A percentile compares a stretch with the other conserved stretches of the same genome.
phyloP scores from a whole-genome alignment of 1,139 yeast species.

The Yamadazyma siamensis region DNA sequence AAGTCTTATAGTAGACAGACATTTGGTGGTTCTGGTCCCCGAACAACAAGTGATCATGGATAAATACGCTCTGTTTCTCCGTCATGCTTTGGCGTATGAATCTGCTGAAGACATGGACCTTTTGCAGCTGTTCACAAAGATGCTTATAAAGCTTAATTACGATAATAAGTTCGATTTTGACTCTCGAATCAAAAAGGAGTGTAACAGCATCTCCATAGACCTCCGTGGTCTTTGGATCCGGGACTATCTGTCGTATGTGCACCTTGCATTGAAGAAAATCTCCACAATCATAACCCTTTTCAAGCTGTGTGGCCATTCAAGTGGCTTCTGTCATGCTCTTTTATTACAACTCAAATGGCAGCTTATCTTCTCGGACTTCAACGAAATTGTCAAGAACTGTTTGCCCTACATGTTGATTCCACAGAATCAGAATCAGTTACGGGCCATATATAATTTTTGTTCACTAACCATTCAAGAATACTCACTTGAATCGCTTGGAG shows the following conservation, averaged over 20 bases:
- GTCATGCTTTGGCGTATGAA: conserved; percentile 8
- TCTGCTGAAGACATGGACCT: conserved; percentile 6
- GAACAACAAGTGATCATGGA: conserved; percentile 4
- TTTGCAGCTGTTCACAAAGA: conserved; percentile 16
- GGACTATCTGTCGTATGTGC: conserved; percentile 17
- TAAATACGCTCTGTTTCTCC: conserved; percentile 9
- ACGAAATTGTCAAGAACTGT: conserved; percentile 15
- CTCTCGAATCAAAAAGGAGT: too few relatives aligned
- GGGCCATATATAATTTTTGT: conserved; percentile 18
- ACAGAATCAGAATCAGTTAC: conserved; percentile 15
- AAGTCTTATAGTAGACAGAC: conserved; percentile 16
- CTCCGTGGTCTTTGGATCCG: too few relatives aligned
- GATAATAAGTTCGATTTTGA: too few relatives aligned
- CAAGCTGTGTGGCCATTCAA: conserved; percentile 22
- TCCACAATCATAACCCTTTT: conserved; percentile 19
- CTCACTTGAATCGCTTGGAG: conserved; percentile 17
- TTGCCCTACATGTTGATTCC: conserved; percentile 19
- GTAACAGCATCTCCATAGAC: too few relatives aligned
- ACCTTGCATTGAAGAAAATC: conserved; percentile 12
- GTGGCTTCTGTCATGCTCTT: conserved; percentile 19
- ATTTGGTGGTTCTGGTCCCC: conserved; percentile 11
- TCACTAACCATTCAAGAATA: conserved; percentile 15
- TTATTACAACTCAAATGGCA: conserved; percentile 27
- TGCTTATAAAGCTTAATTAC: conserved; percentile 21
- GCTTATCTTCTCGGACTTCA: conserved; percentile 27